phyloP scores from a whole-genome alignment of 179 eudicot species.

The Patellifolia procumbens region DNA sequence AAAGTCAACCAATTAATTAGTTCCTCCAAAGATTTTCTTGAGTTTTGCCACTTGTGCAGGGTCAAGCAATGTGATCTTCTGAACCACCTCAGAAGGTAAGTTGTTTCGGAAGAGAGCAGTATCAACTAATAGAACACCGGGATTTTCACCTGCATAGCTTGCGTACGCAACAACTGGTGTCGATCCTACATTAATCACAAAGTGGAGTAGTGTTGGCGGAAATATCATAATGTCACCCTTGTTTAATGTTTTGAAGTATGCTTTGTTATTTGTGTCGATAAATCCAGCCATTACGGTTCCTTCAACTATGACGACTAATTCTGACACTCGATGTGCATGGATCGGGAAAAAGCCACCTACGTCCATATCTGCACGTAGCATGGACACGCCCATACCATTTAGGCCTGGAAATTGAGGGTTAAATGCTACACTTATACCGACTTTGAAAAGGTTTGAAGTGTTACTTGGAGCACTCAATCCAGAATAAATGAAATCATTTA shows the following conservation, averaged over 20 bases:
- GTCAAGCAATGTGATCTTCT: background rate
- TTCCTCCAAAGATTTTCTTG: background rate
- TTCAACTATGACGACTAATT: background rate
- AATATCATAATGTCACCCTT: background rate
- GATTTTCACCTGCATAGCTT: background rate
- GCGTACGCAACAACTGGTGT: background rate
- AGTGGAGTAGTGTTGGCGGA: background rate
- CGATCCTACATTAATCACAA: background rate
- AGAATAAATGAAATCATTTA: too few species aligned
- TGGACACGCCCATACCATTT: background rate
- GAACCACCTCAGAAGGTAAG: background rate
- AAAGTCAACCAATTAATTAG: background rate
- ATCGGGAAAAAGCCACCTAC: background rate
- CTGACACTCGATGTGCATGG: background rate
- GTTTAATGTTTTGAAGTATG: too few species aligned
- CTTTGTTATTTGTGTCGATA: too few species aligned
- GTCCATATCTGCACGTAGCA: background rate
- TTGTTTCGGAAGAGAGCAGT: background rate
- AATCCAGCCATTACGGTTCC: too few species aligned
- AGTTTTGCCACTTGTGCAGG: constrained; percentile 7
- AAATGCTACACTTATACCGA: background rate
- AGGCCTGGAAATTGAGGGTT: background rate
- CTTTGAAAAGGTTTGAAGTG: too few species aligned
- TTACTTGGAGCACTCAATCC: too few species aligned
- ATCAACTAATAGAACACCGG: background rate